Percentiles rank a stretch among this genome's conserved stretches.
Conservation (phyloP, 2,329 filamentous ascomycete genomes). For the Cercospora sesami region DNA sequence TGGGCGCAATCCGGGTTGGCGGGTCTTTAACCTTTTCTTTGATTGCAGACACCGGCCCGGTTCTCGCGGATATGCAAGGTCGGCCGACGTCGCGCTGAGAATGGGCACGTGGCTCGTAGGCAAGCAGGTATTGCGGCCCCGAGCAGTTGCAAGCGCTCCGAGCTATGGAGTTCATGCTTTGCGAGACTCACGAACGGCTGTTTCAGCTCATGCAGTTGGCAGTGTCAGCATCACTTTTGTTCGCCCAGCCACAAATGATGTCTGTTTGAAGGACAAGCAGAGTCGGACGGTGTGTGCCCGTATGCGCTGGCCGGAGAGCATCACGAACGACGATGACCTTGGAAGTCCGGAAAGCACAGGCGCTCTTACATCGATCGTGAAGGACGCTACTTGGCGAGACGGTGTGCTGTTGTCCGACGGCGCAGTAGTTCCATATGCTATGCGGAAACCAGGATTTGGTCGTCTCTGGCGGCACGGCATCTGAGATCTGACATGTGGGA, state of each 20-base stretch:
- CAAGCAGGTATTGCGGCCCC: slow-evolving; percentile 4
- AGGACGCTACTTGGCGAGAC: not conserved
- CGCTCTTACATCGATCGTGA: not conserved
- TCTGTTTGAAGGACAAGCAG: not conserved
- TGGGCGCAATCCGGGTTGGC: slow-evolving; percentile 9
- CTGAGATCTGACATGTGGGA: slow-evolving; percentile 5
- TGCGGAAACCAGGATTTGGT: not conserved
- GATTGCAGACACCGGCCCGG: not conserved
- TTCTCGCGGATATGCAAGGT: slow-evolving; percentile 7
- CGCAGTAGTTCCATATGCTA: not conserved
- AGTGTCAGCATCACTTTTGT: slow-evolving; percentile 1
- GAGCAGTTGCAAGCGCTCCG: not conserved
- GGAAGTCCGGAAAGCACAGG: not conserved
- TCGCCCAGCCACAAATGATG: slow-evolving; percentile 4
- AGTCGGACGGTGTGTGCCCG: not conserved
- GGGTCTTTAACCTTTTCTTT: slow-evolving; percentile 6
- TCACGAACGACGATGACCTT: not conserved
- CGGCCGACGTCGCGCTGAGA: not conserved
- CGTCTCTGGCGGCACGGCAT: slow-evolving; percentile 1
- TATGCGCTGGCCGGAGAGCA: slow-evolving; percentile 7
- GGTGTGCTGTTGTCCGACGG: slow-evolving; percentile 7
- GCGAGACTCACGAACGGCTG: slow-evolving; percentile 4
- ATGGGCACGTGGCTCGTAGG: not conserved
- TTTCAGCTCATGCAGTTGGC: slow-evolving; percentile 11
- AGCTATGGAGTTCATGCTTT: slow-evolving; percentile 10